Conservation (phyloP, 1,284 basidiomycete species). For the Caloboletus firmus region DNA sequence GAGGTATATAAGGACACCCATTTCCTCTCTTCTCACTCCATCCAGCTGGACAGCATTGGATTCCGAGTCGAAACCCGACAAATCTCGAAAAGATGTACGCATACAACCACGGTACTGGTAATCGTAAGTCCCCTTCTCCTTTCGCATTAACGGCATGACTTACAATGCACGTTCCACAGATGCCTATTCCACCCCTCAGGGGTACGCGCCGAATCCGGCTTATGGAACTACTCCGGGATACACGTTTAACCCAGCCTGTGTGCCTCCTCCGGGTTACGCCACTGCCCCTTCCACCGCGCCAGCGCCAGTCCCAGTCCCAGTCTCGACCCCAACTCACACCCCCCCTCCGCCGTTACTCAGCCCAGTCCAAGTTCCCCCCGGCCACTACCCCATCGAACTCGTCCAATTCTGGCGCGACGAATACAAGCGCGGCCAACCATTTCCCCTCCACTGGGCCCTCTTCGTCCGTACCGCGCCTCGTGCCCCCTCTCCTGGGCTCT, state of each 20-base stretch:
- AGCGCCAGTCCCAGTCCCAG: background rate
- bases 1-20: constrained; percentile 14
- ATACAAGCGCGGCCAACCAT: constrained; percentile 1
- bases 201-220: background rate
- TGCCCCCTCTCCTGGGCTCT: background rate
- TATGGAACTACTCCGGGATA: background rate
- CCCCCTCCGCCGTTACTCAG: constrained; percentile 8
- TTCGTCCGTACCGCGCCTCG: constrained; percentile 26
- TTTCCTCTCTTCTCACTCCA: background rate
- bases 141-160: background rate
- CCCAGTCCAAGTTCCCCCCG: constrained; percentile 21
- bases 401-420: constrained; percentile 32
- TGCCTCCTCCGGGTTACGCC: background rate
- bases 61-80: background rate
- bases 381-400: constrained; percentile 28
- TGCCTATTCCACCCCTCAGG: background rate
- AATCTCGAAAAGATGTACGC: constrained; percentile 9
- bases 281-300: background rate
- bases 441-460: constrained; percentile 31
- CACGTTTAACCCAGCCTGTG: background rate
- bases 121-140: constrained; percentile 1
- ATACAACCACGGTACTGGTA: background rate
- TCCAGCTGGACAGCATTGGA: background rate
- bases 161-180: background rate
- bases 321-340: background rate